phyloP scores from a whole-genome alignment of 2,329 filamentous ascomycete species.

The Penicillium nordicum region DNA sequence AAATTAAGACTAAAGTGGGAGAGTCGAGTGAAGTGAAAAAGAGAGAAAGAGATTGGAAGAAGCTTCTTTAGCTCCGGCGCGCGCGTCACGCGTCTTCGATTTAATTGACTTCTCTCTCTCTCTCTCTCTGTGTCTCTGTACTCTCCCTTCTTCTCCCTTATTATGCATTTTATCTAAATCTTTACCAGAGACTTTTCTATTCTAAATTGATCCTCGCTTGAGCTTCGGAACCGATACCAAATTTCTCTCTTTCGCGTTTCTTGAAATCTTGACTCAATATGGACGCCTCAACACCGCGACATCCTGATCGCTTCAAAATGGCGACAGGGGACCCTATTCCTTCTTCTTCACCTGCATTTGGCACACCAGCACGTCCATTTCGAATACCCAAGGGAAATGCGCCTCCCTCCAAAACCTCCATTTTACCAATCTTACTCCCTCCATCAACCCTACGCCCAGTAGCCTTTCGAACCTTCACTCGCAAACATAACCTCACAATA shows the following conservation, averaged over 20 bases:
- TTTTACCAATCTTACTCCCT: slow-evolving; percentile 85
- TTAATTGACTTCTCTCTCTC: slow-evolving; percentile 5
- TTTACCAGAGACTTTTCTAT: background rate
- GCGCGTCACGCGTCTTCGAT: slow-evolving; percentile 9
- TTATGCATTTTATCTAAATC: background rate
- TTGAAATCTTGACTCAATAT: slow-evolving; percentile 7
- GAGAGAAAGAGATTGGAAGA: background rate
- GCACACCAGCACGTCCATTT: slow-evolving; percentile 77
- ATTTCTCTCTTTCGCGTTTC: background rate
- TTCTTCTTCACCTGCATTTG: slow-evolving; percentile 87
- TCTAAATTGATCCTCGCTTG: background rate
- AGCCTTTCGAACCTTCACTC: slow-evolving; percentile 93
- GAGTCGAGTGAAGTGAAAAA: background rate
- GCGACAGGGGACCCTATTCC: slow-evolving; percentile 59
- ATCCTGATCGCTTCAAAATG: slow-evolving; percentile 22
- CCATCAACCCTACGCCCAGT: slow-evolving; percentile 82
- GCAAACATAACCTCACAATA: slow-evolving; percentile 92
- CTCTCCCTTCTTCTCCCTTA: background rate
- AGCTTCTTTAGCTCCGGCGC: background rate
- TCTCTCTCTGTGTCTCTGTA: background rate
- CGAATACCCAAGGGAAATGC: slow-evolving; percentile 38
- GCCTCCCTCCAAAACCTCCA: slow-evolving; percentile 57
- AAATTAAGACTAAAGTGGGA: background rate
- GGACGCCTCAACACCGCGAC: slow-evolving; percentile 23
- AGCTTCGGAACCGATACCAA: background rate